phyloP scores from a whole-genome alignment of 495 filamentous ascomycete genomes.

The Aspergillus nanangensis region DNA sequence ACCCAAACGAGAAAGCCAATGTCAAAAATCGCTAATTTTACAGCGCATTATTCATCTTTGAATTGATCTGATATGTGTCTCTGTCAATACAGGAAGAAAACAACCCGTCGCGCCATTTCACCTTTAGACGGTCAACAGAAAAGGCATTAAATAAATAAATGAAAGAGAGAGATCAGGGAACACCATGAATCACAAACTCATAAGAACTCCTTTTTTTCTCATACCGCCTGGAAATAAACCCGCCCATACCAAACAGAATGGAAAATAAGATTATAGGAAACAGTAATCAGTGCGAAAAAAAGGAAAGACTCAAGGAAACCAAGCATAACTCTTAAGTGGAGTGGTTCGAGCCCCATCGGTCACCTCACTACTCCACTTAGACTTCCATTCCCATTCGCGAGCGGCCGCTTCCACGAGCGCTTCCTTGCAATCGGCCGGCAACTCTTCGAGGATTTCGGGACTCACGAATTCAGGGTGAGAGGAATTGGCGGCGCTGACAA shows the following conservation, averaged over 20 bases:
- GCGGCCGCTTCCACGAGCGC: slow-evolving; percentile 61
- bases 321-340: slow-evolving; percentile 49
- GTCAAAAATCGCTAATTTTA: too few species aligned
- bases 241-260: slow-evolving; percentile 2
- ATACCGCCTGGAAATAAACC: slow-evolving; percentile 5
- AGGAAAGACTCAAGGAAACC: slow-evolving; percentile 30
- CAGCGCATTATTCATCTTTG: too few species aligned
- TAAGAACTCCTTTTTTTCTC: slow-evolving; percentile 9
- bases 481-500: slow-evolving; percentile 46
- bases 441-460: slow-evolving; percentile 61
- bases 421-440: slow-evolving; percentile 66
- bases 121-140: too few species aligned
- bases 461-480: slow-evolving; percentile 47
- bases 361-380: slow-evolving; percentile 61
- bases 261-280: slow-evolving; percentile 1
- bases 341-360: slow-evolving; percentile 41
- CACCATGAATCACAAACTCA: slow-evolving; percentile 1
- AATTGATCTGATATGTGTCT: too few species aligned
- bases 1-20: too few species aligned
- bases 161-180: not conserved
- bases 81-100: too few species aligned
- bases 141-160: slow-evolving; percentile 1
- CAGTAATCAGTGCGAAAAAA: too few species aligned
- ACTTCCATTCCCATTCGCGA: slow-evolving; percentile 67
- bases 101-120: too few species aligned